Conservation (phyloP, 371 early-diverging fungal species). For the Mortierella sp. region DNA sequence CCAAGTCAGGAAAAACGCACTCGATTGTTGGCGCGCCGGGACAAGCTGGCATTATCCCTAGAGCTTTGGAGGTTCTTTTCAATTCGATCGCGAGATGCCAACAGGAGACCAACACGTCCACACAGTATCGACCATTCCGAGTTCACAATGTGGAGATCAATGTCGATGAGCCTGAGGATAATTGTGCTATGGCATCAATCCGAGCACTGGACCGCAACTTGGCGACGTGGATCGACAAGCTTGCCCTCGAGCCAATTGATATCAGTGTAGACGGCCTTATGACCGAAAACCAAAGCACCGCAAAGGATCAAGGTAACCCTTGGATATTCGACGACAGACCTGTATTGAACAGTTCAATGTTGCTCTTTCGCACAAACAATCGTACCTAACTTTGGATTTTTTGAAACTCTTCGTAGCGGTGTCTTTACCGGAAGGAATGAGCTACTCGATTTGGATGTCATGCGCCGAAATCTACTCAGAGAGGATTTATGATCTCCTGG, state of each 20-base stretch:
- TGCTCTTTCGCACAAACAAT: too few species aligned
- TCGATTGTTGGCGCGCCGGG: slow-evolving; percentile 71
- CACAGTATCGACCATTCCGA: slow-evolving; percentile 34
- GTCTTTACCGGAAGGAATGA: slow-evolving; percentile 64
- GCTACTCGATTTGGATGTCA: slow-evolving; percentile 81
- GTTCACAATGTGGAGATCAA: slow-evolving; percentile 41
- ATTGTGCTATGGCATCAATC: background rate
- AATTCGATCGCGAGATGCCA: slow-evolving; percentile 49
- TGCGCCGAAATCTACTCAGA: slow-evolving; percentile 91
- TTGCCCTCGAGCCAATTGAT: background rate
- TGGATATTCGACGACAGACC: too few species aligned
- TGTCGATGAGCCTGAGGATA: background rate
- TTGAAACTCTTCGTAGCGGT: slow-evolving; percentile 39
- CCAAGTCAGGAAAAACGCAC: slow-evolving; percentile 89
- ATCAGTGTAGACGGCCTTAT: background rate
- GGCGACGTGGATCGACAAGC: background rate
- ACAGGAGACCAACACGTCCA: slow-evolving; percentile 20
- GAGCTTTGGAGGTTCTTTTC: slow-evolving; percentile 74
- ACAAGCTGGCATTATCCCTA: slow-evolving; percentile 73
- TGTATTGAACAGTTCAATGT: background rate
- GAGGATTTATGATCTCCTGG: slow-evolving; percentile 86
- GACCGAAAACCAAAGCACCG: background rate
- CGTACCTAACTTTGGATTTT: background rate
- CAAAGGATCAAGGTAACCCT: background rate
- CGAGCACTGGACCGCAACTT: background rate